Base-by-base conservation (phyloP, 78 protist species). In the Tieghemostelium lacteum region DNA sequence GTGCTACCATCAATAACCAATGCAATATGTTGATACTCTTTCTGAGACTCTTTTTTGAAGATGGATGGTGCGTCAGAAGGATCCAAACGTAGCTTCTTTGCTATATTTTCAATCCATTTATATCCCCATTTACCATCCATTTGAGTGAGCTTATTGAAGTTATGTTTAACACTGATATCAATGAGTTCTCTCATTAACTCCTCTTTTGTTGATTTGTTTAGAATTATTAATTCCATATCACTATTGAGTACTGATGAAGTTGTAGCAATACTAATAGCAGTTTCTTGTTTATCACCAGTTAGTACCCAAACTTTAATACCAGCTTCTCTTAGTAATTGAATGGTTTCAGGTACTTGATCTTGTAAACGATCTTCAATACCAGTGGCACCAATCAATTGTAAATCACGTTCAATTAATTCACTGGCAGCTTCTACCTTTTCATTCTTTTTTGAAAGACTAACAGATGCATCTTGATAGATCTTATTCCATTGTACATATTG, bases 211-310 rank as follows among this genome's bases (percentile, higher is more conserved):
- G 39, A n/a, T 75, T 91, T 89, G 67, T 94, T 94, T 34, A 88
- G 65, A 28, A 94, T 61, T 10, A 75, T 29, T 24, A 94, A 34
- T 34, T 85, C 80, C 96, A 94, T 94, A n/a, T 62, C 85, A 19
- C 40, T 54, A 26, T 71, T 45, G 45, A 94, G 54, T 22, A 91
- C 91, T 6, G 70, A 52, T 0, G 92, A 91, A 24, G 94, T 71
- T n/a, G 86, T 69, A 17, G 93, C 98, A 61, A 98, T 98, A 61
- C 94, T 92, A 33, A 95, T 85, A 20, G 99, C 99, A 0, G 99
- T 98, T 92, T 97, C 99, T 52, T 66, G 93, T 86, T 98, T 98
- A 95, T 98, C 99, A 49, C 99, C 99, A 2, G 99, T 98, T 58
- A 98, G 85, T 70, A 98, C 95, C 99, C 99, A 98, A n/a, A 97